Base-by-base conservation (phyloP, 2,329 filamentous ascomycete species). In the Juglanconis sp. region DNA sequence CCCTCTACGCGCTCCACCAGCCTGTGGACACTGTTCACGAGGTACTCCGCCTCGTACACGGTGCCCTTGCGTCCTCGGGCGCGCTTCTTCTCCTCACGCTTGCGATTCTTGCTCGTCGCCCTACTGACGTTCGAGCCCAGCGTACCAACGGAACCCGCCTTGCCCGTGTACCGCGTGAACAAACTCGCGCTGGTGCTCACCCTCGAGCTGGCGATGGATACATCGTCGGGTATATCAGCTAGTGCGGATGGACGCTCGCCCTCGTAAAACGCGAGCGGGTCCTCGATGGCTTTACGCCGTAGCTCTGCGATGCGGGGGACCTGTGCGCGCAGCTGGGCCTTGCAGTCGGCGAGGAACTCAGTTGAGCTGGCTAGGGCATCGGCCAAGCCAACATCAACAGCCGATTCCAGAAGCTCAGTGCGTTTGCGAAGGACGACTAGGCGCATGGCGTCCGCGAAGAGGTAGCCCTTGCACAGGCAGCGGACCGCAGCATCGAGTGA, bases 41-140 rank as follows among this genome's bases (percentile, higher is more conserved):
- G 84, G 73, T 99, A 99, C 74, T 98, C 95, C 71, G 98, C 94
- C 74, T 99, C 95, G 73, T 99, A 99, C 5, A 99, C 91, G 15
- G 91, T 96, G 10, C 95, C 95, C 79, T 98, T 98, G 73, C 96
- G 94, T 31, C 95, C 95, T 7, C 92, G 81, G 0, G 95, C 95
- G 15, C 94, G 87, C 82, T 99, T 99, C 73, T 96, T 87, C 79
- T 99, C 95, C 74, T 99, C 95, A 24, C 92, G 83, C 31, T 89
- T 82, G 56, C 92, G 87, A 71, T 96, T 97, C 80, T 95, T 96
- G 70, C 86, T 90, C 46, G 92, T 96, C 61, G 89, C 89, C 11
- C 92, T 84, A 53, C 87, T 90, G 2, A 89, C 87, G 35, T 87
- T 85, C 11, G 89, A 93, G 24, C 87, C 89, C 2, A 86, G 81